A percentile compares a stretch with the other conserved stretches of the same genome.
Conservation (phyloP, 2,329 filamentous ascomycete species). For the Trichocomaceae sp. region DNA sequence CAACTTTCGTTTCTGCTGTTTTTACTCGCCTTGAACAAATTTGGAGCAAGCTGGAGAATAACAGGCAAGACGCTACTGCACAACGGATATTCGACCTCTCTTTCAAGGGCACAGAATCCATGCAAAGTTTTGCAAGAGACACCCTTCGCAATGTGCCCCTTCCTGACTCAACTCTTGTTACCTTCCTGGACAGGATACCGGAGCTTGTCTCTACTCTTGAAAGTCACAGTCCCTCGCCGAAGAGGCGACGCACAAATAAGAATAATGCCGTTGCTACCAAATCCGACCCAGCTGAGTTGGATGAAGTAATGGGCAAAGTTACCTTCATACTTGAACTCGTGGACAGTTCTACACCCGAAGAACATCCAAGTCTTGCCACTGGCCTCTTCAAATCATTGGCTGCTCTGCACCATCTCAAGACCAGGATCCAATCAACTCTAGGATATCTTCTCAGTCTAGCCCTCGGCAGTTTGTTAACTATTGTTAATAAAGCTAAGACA, state of each 20-base stretch:
- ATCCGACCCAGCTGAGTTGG: constrained; percentile 58
- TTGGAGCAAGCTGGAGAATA: constrained; percentile 52
- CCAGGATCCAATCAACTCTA: constrained; percentile 74
- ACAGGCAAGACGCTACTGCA: constrained; percentile 31
- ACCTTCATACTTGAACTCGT: constrained; percentile 86
- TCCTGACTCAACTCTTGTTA: constrained; percentile 63
- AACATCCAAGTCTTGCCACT: constrained; percentile 67
- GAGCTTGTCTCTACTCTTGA: constrained; percentile 63
- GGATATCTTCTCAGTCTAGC: constrained; percentile 85
- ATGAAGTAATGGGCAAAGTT: constrained; percentile 63
- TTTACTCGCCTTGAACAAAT: constrained; percentile 65
- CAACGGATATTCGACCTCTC: constrained; percentile 38
- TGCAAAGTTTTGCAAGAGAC: constrained; percentile 46
- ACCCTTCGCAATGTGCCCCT: constrained; percentile 67
- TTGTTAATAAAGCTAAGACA: constrained; percentile 66
- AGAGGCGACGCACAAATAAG: constrained; percentile 71
- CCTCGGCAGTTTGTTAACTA: constrained; percentile 71
- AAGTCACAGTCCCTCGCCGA: constrained; percentile 65
- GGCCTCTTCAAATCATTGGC: constrained; percentile 78
- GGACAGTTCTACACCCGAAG: constrained; percentile 68
- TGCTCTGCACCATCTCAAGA: constrained; percentile 77
- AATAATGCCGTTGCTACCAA: constrained; percentile 59
- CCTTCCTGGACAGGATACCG: constrained; percentile 68
- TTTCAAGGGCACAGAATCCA: constrained; percentile 24
- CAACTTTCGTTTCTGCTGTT: constrained; percentile 55